Evolutionary conservation across 306 rosid species (phyloP).

Genomic region (Casuarina cunninghamiana): DNA sequence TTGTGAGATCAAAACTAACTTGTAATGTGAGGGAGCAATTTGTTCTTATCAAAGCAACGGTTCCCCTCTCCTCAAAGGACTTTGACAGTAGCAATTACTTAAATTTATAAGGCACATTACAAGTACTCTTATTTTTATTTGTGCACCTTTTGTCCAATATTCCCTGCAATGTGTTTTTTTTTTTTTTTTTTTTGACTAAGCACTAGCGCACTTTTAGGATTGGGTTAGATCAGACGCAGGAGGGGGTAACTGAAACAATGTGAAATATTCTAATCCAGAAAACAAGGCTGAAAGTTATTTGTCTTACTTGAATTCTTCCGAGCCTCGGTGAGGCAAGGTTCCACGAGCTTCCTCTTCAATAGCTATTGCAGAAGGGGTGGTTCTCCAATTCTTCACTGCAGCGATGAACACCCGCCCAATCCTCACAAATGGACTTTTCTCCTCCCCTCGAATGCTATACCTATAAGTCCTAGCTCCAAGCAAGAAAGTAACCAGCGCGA

Average conservation of each 20-base stretch:
- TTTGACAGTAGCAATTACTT: too few relatives aligned
- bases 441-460: constrained; percentile 23
- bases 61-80: too few relatives aligned
- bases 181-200: too few relatives aligned
- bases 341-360: constrained; percentile 27
- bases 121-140: too few relatives aligned
- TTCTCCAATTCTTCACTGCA: constrained; percentile 35
- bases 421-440: constrained; percentile 46
- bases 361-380: not conserved
- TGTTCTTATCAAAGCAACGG: not conserved
- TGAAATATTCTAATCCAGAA: not conserved
- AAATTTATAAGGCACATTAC: too few relatives aligned
- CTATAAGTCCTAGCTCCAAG: constrained; percentile 56
- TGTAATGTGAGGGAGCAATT: not conserved
- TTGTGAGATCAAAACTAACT: not conserved
- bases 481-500: constrained; percentile 52
- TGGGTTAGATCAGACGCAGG: too few relatives aligned
- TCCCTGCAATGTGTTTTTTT: too few relatives aligned
- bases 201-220: too few relatives aligned
- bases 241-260: too few relatives aligned
- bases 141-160: too few relatives aligned
- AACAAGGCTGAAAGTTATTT: not conserved
- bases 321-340: constrained; percentile 20
- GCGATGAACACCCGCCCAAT: constrained; percentile 41
- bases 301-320: constrained; percentile 44